Base-by-base conservation (phyloP, 176 grass and related monocot species). In the Oryza brachyantha region DNA sequence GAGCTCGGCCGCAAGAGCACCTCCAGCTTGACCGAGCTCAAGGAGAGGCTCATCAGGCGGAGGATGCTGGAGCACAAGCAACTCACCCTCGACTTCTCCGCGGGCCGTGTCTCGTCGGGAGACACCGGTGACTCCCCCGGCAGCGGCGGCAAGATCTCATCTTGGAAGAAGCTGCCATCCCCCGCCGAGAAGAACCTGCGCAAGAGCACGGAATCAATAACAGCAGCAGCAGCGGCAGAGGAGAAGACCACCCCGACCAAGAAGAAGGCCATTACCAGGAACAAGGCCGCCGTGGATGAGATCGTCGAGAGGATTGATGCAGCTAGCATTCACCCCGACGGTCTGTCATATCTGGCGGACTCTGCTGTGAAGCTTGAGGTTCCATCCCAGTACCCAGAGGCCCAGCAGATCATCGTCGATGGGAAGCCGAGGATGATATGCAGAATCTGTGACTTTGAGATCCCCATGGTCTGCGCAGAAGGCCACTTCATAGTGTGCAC, bases 121-220 rank as follows among this genome's bases (percentile, higher is more conserved):
- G 87, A 84, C 25, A 10, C 72, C 3, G 81, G 72, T 2, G 32
- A 70, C 32, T 70, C 92, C n/a, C 84, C 87, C 2, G 52, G 72
- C 12, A 83, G 66, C 29, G 89, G 85, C 61, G 76, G 81, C 73
- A 90, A 80, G 88, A 99, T 99, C 7, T 77, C 96, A 13, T 94
- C 92, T 0, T 99, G 96, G 96, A 99, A 99, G 81, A 99, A 99
- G 86, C 83, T 98, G n/a, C 92, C 95, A 0, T 94, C 95, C 22
- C 86, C 92, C 16, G 80, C 92, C 31, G 89, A 92, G 92, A 98
- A 92, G 81, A 90, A 68, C 67, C 85, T 62, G 66, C 82, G 41
- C 22, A 87, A 58, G 36, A 61, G 5, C 50, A 8, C 40, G 14
- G 88, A 86, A 55, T n/a, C 50, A 3, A 21, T 39, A 4, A 76